Evolutionary conservation across 495 filamentous ascomycete species (phyloP).

Genomic region (Annulohypoxylon moriforme): DNA sequence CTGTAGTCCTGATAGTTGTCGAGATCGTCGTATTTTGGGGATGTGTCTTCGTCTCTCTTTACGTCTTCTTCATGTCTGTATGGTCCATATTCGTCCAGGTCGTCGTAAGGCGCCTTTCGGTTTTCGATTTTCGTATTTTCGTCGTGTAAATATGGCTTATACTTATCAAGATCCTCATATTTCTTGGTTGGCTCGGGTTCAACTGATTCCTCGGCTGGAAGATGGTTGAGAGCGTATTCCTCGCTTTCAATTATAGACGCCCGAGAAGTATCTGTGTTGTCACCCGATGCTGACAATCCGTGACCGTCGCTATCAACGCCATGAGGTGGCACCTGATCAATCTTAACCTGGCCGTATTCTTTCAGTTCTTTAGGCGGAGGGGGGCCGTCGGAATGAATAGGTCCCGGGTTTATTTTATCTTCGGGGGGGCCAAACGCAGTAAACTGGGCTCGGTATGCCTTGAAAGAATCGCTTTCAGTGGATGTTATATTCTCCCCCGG

Average conservation of each 20-base stretch:
- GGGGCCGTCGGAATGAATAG: slow-evolving; percentile 50
- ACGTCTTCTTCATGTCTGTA: slow-evolving; percentile 50
- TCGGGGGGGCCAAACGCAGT: slow-evolving; percentile 44
- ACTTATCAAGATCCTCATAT: slow-evolving; percentile 45
- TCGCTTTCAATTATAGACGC: slow-evolving; percentile 44
- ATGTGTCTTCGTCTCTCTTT: slow-evolving; percentile 45
- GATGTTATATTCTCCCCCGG: neutral
- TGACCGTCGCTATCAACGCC: neutral
- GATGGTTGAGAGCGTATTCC: slow-evolving; percentile 49
- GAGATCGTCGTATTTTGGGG: slow-evolving; percentile 44
- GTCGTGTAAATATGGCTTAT: slow-evolving; percentile 44
- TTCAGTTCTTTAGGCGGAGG: slow-evolving; percentile 54
- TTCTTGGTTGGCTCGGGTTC: slow-evolving; percentile 23
- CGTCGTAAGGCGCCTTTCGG: slow-evolving; percentile 32
- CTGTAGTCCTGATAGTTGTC: slow-evolving; percentile 40
- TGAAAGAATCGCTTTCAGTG: slow-evolving; percentile 39
- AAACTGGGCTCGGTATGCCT: slow-evolving; percentile 55
- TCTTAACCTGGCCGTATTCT: slow-evolving; percentile 48
- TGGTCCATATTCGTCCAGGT: slow-evolving; percentile 48
- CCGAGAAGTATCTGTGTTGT: neutral
- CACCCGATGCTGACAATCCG: neutral
- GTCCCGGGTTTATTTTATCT: slow-evolving; percentile 22
- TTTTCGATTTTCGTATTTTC: slow-evolving; percentile 24
- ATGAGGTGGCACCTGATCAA: slow-evolving; percentile 45
- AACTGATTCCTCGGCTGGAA: slow-evolving; percentile 40